These are phyloP conservation scores for Colletotrichum scovillei DNA, from an alignment of 2,329 filamentous ascomycete species.

Conservation along the genomic window DNA sequence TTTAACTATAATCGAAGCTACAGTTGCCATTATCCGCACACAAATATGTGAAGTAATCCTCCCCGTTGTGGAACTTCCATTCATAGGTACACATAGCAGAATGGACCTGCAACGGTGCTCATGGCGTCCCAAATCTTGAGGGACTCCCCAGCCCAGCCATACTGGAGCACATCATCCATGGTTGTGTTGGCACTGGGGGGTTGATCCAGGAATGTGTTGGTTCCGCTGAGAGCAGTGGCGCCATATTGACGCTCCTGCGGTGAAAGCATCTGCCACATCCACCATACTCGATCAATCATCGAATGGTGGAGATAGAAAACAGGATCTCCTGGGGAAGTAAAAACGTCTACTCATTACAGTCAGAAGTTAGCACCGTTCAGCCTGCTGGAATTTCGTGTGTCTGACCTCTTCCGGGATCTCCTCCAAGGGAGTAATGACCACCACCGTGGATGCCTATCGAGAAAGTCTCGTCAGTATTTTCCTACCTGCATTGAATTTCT, in stretches of 20 bases:
- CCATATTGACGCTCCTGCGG: constrained; percentile 39
- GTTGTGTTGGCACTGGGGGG: constrained; percentile 26
- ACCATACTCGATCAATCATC: constrained; percentile 41
- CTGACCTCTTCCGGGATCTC: constrained; percentile 47
- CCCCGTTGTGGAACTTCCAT: too few species aligned
- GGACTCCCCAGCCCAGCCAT: constrained; percentile 32
- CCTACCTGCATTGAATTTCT: constrained; percentile 22
- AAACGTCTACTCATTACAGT: constrained; percentile 46
- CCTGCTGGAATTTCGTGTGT: too few species aligned
- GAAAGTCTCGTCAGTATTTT: background rate
- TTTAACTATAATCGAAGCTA: too few species aligned
- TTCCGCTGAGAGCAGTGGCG: constrained; percentile 39
- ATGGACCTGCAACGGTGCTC: constrained; percentile 42
- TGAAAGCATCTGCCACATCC: constrained; percentile 38
- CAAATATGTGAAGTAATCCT: too few species aligned
- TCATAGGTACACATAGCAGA: constrained; percentile 43
- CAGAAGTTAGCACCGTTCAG: background rate
- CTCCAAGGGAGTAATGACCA: constrained; percentile 37
- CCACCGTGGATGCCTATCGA: constrained; percentile 40
- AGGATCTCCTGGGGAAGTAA: constrained; percentile 51
- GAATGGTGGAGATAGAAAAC: constrained; percentile 48
- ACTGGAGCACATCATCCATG: constrained; percentile 33
- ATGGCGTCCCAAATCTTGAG: constrained; percentile 41
- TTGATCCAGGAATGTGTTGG: constrained; percentile 18
- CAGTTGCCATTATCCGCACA: too few species aligned